Evolutionary conservation across 2,329 filamentous ascomycete genomes (phyloP).

Genomic region (Apiospora kogelbergensis): DNA sequence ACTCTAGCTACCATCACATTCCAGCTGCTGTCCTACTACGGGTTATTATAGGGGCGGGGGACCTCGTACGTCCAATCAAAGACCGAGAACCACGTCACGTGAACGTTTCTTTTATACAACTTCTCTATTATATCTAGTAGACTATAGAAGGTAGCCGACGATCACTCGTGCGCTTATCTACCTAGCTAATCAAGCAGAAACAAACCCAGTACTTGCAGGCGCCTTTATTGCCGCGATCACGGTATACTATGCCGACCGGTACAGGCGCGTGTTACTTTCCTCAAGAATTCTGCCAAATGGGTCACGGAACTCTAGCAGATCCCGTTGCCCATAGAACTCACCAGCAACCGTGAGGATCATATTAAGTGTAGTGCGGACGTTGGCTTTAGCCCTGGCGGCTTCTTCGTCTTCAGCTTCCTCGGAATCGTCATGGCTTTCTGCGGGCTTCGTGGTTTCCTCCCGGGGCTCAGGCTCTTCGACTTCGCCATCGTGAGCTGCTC

Average conservation of each 20-base stretch:
- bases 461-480: constrained; percentile 12
- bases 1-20: too few relatives aligned
- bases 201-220: neutral
- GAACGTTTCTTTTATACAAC: too few relatives aligned
- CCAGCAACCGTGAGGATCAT: constrained; percentile 89
- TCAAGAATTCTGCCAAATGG: constrained; percentile 50
- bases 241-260: neutral
- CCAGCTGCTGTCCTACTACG: too few relatives aligned
- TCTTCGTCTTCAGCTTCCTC: constrained; percentile 27
- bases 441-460: neutral
- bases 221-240: neutral
- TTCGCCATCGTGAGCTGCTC: constrained; percentile 15
- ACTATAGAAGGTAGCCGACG: neutral
- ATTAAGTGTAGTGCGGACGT: constrained; percentile 73
- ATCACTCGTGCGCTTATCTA: neutral
- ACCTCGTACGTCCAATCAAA: too few relatives aligned
- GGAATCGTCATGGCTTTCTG: neutral
- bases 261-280: constrained; percentile 18
- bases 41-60: too few relatives aligned
- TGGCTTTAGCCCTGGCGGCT: constrained; percentile 40
- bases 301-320: constrained; percentile 75
- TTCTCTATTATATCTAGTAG: neutral
- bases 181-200: neutral
- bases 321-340: constrained; percentile 86
- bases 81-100: too few relatives aligned